phyloP scores from a whole-genome alignment of 805 yeast genomes.

The Sugiyamaella chiloensis region DNA sequence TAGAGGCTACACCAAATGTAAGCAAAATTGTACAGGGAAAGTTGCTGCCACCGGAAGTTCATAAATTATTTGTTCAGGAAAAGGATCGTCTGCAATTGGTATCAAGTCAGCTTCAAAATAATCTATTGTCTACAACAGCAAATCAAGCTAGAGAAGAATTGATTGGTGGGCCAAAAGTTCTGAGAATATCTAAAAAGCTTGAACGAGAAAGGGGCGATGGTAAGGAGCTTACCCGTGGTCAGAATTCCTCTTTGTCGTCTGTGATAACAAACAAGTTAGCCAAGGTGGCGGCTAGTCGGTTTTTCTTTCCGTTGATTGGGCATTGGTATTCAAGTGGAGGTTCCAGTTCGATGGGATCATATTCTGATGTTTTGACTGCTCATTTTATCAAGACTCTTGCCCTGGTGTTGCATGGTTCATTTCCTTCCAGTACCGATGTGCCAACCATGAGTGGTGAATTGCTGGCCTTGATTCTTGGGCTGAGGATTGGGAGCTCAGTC shows the following conservation, averaged over 20 bases:
- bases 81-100: constrained; percentile 30
- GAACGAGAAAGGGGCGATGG: constrained; percentile 16
- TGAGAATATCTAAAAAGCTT: constrained; percentile 30
- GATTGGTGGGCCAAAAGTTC: constrained; percentile 29
- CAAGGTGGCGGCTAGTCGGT: constrained; percentile 41
- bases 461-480: constrained; percentile 31
- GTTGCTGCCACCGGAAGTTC: constrained; percentile 10
- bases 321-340: constrained; percentile 46
- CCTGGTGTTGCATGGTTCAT: constrained; percentile 54
- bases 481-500: constrained; percentile 9
- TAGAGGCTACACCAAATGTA: constrained; percentile 45
- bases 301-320: constrained; percentile 54
- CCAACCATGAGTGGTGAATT: constrained; percentile 58
- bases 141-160: constrained; percentile 24
- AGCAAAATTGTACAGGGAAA: background rate
- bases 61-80: constrained; percentile 6
- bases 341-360: constrained; percentile 47
- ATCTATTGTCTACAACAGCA: constrained; percentile 23
- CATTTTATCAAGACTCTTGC: constrained; percentile 61
- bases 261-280: constrained; percentile 34
- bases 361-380: constrained; percentile 50
- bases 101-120: constrained; percentile 23
- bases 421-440: constrained; percentile 50
- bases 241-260: background rate
- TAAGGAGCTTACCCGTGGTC: background rate